A percentile compares a stretch with the other conserved stretches of the same genome.
Conservation (phyloP, 164 flowering plant genomes). For the Hamamelis virginiana region DNA sequence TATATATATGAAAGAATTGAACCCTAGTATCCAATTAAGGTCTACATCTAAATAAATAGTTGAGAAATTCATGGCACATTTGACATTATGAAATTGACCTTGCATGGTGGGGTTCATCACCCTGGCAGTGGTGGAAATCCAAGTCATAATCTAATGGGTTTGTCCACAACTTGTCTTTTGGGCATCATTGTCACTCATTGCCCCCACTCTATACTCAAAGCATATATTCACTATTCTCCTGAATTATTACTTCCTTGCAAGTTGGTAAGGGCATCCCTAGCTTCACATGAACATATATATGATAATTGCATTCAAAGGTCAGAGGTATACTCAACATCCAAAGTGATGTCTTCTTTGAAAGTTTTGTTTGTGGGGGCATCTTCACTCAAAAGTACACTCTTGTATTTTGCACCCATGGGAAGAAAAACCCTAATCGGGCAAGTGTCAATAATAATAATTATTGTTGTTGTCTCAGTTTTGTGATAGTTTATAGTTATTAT, state of each 20-base stretch:
- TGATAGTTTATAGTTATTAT: too few species aligned
- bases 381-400: background rate
- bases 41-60: background rate
- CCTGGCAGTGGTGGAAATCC: constrained; percentile 26
- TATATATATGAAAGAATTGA: too few species aligned
- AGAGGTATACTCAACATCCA: background rate
- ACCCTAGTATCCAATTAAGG: too few species aligned
- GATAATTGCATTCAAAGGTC: too few species aligned
- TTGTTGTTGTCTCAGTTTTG: too few species aligned
- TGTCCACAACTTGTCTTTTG: constrained; percentile 13
- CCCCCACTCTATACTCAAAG: constrained; percentile 5
- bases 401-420: background rate
- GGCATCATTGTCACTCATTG: constrained; percentile 11
- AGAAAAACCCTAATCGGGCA: too few species aligned
- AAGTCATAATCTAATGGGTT: constrained; percentile 22
- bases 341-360: background rate
- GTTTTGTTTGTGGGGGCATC: background rate
- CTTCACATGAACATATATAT: too few species aligned
- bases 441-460: too few species aligned
- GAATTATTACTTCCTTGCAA: constrained; percentile 2
- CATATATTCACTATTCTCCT: background rate
- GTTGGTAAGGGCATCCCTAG: background rate
- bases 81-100: constrained; percentile 6
- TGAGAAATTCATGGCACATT: background rate
- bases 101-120: constrained; percentile 4